These are phyloP conservation scores for Phyllosticta paracitricarpa DNA, from an alignment of 2,329 filamentous ascomycete species.

Conservation along the genomic window DNA sequence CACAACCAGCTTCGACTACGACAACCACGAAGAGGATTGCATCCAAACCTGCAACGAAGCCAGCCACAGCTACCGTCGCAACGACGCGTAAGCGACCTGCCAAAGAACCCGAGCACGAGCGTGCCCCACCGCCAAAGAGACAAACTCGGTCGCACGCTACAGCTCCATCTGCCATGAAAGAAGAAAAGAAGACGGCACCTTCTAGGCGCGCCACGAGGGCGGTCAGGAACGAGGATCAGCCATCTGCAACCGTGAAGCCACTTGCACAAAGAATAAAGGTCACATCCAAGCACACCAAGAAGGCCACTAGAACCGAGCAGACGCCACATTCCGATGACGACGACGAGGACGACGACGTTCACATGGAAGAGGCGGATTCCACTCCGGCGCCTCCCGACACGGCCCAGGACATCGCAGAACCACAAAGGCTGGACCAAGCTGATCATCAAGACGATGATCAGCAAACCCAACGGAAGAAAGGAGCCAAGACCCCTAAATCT, in stretches of 20 bases:
- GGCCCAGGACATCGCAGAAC: background rate
- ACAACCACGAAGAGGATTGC: background rate
- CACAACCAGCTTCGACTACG: background rate
- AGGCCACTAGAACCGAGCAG: background rate
- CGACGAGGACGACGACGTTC: background rate
- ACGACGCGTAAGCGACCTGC: conserved; percentile 7
- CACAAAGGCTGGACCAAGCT: background rate
- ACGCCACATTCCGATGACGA: background rate
- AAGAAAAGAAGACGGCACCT: background rate
- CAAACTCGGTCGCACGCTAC: background rate
- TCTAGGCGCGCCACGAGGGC: conserved; percentile 3
- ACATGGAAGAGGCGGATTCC: background rate
- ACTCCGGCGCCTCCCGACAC: background rate
- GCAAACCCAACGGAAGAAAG: background rate
- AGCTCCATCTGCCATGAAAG: background rate
- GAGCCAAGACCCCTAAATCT: background rate
- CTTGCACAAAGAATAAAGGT: conserved; percentile 8
- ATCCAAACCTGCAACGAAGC: conserved; percentile 1
- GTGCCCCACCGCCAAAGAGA: conserved; percentile 4
- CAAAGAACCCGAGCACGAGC: conserved; percentile 2
- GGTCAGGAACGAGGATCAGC: background rate
- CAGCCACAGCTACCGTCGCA: background rate
- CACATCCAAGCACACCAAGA: background rate
- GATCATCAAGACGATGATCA: background rate
- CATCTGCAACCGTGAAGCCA: conserved; percentile 6